These are phyloP conservation scores for Cryphonectria carpinicola DNA, from an alignment of 2,329 filamentous ascomycete species.

Conservation along the genomic window DNA sequence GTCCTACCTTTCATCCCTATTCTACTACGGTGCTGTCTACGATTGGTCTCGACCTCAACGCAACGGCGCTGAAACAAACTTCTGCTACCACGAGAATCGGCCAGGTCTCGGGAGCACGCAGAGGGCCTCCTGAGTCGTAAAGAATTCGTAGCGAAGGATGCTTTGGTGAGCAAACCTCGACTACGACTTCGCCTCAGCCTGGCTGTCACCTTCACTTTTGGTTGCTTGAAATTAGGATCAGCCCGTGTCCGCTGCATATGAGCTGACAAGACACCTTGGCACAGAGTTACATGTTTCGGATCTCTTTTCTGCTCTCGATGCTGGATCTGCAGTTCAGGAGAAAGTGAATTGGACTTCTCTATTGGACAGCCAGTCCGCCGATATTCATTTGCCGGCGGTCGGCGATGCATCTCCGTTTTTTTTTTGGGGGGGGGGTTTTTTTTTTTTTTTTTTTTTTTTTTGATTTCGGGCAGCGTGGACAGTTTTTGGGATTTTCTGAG, in stretches of 20 bases:
- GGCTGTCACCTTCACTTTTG: background rate
- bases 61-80: background rate
- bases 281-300: background rate
- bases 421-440: too few species aligned
- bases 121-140: background rate
- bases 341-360: background rate
- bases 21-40: background rate
- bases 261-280: background rate
- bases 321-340: background rate
- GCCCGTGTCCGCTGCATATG: background rate
- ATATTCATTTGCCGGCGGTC: background rate
- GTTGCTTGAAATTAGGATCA: background rate
- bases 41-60: background rate
- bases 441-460: too few species aligned
- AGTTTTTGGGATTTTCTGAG: too few species aligned
- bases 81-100: background rate
- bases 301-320: background rate
- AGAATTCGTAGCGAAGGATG: background rate
- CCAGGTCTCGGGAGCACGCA: background rate
- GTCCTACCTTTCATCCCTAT: too few species aligned
- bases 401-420: background rate
- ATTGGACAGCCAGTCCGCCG: background rate
- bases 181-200: background rate
- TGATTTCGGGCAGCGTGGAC: too few species aligned
- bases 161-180: background rate